Base-by-base conservation (phyloP, 2,329 filamentous ascomycete species). In the Ophiocordyceps camponoti-rufipedis region DNA sequence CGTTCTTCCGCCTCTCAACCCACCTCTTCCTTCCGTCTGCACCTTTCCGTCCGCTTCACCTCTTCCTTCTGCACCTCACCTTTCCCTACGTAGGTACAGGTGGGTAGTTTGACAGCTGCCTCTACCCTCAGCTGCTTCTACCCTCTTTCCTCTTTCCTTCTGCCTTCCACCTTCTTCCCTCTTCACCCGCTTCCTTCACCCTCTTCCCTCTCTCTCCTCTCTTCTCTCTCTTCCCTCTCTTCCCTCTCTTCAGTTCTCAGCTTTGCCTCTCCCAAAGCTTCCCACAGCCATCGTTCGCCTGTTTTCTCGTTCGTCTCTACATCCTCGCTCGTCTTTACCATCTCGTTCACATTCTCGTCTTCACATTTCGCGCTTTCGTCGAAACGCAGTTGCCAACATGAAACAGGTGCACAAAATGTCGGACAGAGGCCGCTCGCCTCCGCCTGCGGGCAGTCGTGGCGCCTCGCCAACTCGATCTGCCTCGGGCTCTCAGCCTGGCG, bases 361-460 rank as follows among this genome's bases (percentile, higher is more conserved):
- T 14, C 18, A 6, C 31, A 8, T 33, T 5, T 7, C 32, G 14
- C n/a, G 19, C 28, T 39, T 16, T 4, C 32, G 10, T 23, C 4
- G 12, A 8, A 10, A 23, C 43, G 9, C 43, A 13, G 8, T n/a
- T 16, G 18, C n/a, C 19, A 10, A n/a, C 41, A 18, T n/a, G n/a
- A 4, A 11, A 28, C 18, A 23, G 19, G 18, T 41, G 28, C 39
- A 14, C 39, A 42, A n/a, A 19, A 62, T 63, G 61, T 62, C 61
- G 47, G 58, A 62, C 28, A 51, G 58, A 51, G 58, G 56, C 8
- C 55, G 53, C 5, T 56, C 59, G 5, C 53, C 54, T 4, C 48
- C 46, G 11, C 47, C 51, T 1, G 48, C 45, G 35, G 48, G 48
- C 42, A 50, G 50, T 28, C 47, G 50, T 14, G 28, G 29, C 4